A percentile compares a stretch with the other conserved stretches of the same genome.
These are phyloP conservation scores for Paulownia fortunei DNA, from an alignment of 257 asterid genomes.

Conservation along the genomic window DNA sequence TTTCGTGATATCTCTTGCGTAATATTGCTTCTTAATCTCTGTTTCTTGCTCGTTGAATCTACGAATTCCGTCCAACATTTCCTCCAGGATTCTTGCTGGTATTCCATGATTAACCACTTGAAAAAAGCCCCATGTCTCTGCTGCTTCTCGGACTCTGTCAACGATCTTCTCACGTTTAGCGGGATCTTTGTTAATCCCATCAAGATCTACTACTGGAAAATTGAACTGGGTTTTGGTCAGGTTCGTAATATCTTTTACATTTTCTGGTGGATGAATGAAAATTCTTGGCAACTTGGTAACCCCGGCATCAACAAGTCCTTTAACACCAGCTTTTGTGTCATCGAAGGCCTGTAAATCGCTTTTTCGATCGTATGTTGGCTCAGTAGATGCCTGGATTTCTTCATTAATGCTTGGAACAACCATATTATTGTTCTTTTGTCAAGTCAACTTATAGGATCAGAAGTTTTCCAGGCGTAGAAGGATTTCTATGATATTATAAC, in stretches of 20 bases:
- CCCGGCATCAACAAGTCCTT: slow-evolving; percentile 45
- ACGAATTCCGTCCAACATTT: slow-evolving; percentile 36
- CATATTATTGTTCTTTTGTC: not conserved
- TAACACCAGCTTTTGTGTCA: slow-evolving; percentile 47
- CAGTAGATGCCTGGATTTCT: slow-evolving; percentile 5
- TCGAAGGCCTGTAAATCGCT: slow-evolving; percentile 42
- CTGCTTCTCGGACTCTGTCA: slow-evolving; percentile 33
- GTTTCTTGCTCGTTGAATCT: slow-evolving; percentile 45
- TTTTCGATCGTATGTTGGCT: slow-evolving; percentile 30
- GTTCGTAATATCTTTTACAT: not conserved
- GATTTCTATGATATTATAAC: too few species aligned
- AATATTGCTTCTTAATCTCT: slow-evolving; percentile 43
- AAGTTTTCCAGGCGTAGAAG: too few species aligned
- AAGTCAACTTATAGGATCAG: not conserved
- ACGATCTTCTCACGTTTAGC: slow-evolving; percentile 8
- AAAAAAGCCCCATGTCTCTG: slow-evolving; percentile 37
- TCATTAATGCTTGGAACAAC: not conserved
- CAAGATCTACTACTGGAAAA: slow-evolving; percentile 46
- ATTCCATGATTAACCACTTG: slow-evolving; percentile 45
- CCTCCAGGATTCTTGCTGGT: slow-evolving; percentile 24
- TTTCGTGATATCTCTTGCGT: slow-evolving; percentile 30
- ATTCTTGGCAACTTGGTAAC: slow-evolving; percentile 39
- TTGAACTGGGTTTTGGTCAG: not conserved
- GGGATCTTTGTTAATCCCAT: slow-evolving; percentile 16
- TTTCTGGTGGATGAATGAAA: slow-evolving; percentile 36